These are phyloP conservation scores for Mallotus japonicus DNA, from an alignment of 441 rosid genomes.

Conservation along the genomic window DNA sequence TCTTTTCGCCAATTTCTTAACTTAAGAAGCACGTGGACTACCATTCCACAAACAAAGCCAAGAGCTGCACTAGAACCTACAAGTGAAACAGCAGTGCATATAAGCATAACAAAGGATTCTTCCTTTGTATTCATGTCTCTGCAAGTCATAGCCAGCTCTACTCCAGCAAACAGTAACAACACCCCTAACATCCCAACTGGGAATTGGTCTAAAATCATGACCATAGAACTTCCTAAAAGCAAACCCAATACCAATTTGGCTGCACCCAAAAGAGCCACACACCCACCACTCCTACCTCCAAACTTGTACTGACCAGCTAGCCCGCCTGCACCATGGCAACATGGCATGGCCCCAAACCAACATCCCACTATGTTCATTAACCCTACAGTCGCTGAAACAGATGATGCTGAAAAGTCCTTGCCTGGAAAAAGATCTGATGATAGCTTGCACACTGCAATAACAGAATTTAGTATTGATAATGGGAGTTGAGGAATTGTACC, in stretches of 20 bases:
- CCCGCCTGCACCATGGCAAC: constrained; percentile 72
- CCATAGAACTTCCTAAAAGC: constrained; percentile 62
- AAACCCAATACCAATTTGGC: constrained; percentile 58
- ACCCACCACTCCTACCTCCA: constrained; percentile 80
- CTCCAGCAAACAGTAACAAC: constrained; percentile 60
- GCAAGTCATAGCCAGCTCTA: constrained; percentile 70
- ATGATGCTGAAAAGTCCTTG: constrained; percentile 55
- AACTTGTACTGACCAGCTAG: constrained; percentile 84
- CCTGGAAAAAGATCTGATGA: constrained; percentile 61
- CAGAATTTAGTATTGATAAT: constrained; percentile 59
- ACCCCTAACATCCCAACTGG: constrained; percentile 69
- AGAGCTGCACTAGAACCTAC: constrained; percentile 56
- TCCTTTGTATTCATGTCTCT: constrained; percentile 73
- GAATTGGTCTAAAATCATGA: constrained; percentile 51
- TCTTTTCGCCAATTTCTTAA: constrained; percentile 31
- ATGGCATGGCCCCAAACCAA: constrained; percentile 84
- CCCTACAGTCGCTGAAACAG: constrained; percentile 58
- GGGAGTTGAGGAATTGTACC: constrained; percentile 74
- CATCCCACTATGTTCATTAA: constrained; percentile 75
- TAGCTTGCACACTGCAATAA: constrained; percentile 62
- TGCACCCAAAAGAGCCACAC: constrained; percentile 57
- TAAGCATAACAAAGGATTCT: constrained; percentile 63
- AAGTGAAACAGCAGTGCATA: constrained; percentile 58
- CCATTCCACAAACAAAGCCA: constrained; percentile 57
- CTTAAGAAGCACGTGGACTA: constrained; percentile 45